Base-by-base conservation (phyloP, 176 grass and related monocot genomes). In the Musa beccarii region DNA sequence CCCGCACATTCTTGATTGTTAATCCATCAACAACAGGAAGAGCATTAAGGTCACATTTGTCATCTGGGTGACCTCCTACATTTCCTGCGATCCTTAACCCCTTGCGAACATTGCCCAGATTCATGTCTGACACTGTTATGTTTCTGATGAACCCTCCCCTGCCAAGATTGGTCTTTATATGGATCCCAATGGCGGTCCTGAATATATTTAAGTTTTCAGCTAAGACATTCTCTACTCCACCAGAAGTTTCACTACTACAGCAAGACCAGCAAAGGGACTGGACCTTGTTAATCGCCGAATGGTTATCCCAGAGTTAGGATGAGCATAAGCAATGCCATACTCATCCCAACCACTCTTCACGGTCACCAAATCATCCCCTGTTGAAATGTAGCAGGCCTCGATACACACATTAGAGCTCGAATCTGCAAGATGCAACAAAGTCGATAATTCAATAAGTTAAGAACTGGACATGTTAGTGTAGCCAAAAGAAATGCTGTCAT, bases 271-370 rank as follows among this genome's bases (percentile, higher is more conserved):
- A 66, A 93, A 98, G 8, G 95, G 90, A 12, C 74, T 83, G 26
- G 88, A 98, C 19, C 86, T 88, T 19, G 88, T 85, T 29, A 98
- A 53, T 61, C 90, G 78, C 2, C 86, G 86, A n/a, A 98, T 28
- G 13, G 88, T 93, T 73, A 98, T 93, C 68, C 23, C 82, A 0
- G 95, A 93, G 86, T 88, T 87, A 14, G 84, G 84, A 17, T 84
- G 88, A 8, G 80, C 86, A 13, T 87, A 98, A 26, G 90, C 68
- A 16, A 98, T 86, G 16, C 90, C 95, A 50, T 98, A 98, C 74
- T 98, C 90, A 49, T 98, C 95, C 95, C 95, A 98, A 50, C 95
- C 95, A 52, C 90, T 93, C 84, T 98, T 98, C 66, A 98, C 81
- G 52, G 88, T 80, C 4, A 98, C 61, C 69, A 89, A 67, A 75